phyloP scores from a whole-genome alignment of 2,329 filamentous ascomycete genomes.

The Penicillium rolfsii region DNA sequence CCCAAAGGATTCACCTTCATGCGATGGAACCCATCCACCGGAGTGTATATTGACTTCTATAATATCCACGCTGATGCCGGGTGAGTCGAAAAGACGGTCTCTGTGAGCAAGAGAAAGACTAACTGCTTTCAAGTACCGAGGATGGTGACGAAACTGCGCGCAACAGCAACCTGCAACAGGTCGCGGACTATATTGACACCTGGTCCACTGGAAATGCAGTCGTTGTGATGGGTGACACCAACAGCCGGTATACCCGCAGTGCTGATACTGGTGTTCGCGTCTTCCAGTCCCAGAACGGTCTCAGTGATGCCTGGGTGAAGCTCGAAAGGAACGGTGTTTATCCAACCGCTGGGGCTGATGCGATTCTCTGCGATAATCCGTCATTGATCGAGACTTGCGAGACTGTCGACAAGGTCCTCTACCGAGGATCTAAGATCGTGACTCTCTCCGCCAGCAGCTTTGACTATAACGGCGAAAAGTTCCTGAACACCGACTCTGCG shows the following conservation, averaged over 20 bases:
- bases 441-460: constrained; percentile 54
- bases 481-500: constrained; percentile 57
- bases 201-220: constrained; percentile 65
- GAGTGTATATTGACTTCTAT: constrained; percentile 65
- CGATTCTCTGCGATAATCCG: constrained; percentile 61
- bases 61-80: constrained; percentile 70
- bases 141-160: constrained; percentile 59
- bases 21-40: constrained; percentile 57
- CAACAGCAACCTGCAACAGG: constrained; percentile 62
- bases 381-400: constrained; percentile 60
- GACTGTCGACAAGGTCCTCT: constrained; percentile 68
- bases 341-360: constrained; percentile 47
- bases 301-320: constrained; percentile 65
- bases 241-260: constrained; percentile 64
- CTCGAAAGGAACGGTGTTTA: constrained; percentile 54
- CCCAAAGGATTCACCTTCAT: constrained; percentile 73
- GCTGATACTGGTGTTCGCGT: constrained; percentile 55
- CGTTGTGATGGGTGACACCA: constrained; percentile 67
- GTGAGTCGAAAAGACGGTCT: constrained; percentile 46
- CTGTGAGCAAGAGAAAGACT: not conserved
- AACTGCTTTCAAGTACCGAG: constrained; percentile 42
- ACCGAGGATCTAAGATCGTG: constrained; percentile 46
- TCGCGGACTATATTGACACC: constrained; percentile 60
- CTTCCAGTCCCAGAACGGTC: constrained; percentile 55
- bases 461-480: constrained; percentile 58